Evolutionary conservation across 306 rosid species (phyloP), one percentile per base, ranked within the genome.

Genomic region (Inga leiocalycina): DNA sequence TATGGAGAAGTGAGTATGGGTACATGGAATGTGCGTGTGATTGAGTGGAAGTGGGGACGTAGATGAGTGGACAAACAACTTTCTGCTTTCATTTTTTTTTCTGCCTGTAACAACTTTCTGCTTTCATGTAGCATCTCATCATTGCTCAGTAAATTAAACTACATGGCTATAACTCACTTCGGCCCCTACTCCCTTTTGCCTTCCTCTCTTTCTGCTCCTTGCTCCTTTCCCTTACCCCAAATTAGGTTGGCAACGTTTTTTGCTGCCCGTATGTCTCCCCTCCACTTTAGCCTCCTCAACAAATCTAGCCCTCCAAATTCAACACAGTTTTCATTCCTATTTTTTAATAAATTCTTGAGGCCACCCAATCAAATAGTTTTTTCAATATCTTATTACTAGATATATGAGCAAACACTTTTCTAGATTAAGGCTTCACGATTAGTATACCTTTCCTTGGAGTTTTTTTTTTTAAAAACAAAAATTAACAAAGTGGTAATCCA

Each of bases 31-130:
- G 32, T 71, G 75, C 8, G 34, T 20, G 74, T 69, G 74, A 39
- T 37, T 39, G 74, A 39, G 76, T 44, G 19, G 76, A 14, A 24
- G 57, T 72, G 59, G 59, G 77, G 77, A 73, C 59, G 57, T 3
- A 0, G n/a, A 24, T 72, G 76, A 72, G 59, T 72, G 14, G 76
- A 45, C 77, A 73, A 73, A 72, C 76, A 15, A 48, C 77, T 73
- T 73, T 73, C 77, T 73, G 77, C 77, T 48, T 19, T 46, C 24
- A 48, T 27, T 27, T 0, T 27, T 27, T 27, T 27, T 27, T 27
- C n/a, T 27, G 30, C 30, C 30, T 27, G 30, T 27, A 73, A 72
- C 76, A 15, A 48, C 77, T 73, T 73, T 73, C 77, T 73, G 77
- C 77, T 48, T 19, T 46, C 24, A 48, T 27, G 77, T 73, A 48